Base-by-base conservation (phyloP, 1,284 basidiomycete species). In the Cutaneotrichosporon mucoides region DNA sequence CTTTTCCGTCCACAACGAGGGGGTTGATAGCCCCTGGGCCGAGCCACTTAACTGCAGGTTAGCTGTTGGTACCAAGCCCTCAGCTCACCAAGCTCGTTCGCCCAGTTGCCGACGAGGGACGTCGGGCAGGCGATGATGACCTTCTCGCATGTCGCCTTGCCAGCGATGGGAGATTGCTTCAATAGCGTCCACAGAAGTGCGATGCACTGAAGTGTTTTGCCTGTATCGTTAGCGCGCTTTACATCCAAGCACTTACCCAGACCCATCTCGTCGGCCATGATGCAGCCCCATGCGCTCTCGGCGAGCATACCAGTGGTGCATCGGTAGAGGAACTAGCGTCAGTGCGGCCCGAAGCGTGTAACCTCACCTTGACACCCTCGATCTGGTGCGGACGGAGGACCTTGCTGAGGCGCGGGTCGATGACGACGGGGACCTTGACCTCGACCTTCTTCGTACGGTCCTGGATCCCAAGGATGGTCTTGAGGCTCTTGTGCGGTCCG, bases 181-280 rank as follows among this genome's bases (percentile, higher is more conserved):
- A 98, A 80, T n/a, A 99, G 78, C 0, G 95, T 98, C 92, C 93
- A 99, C 68, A 99, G 80, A 33, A 99, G 84, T 1, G 95, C 84
- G 63, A 99, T 99, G 72, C 96, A 99, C 75, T 99, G 95, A 6
- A 99, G 82, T 5, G 94, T 97, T 79, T 95, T 95, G 34, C 82
- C 81, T 74, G 24, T 52, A 4, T 37, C 54, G 55, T 62, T 34
- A 60, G 51, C 48, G 12, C 24, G 12, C 16, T 33, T 9, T 37
- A 13, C 24, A 24, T 3, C 3, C 38, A 13, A 10, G n/a, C 38
- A 67, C 76, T 63, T 55, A 76, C 92, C 90, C 24, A 95, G 85
- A 72, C 96, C 95, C 95, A 99, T 99, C 79, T 97, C 95, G 73
- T 99, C 95, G 0, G 96, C 95, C 89, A 99, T 94, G 73, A 99